phyloP scores from a whole-genome alignment of 495 filamentous ascomycete species.

The Lepidopterella palustris region DNA sequence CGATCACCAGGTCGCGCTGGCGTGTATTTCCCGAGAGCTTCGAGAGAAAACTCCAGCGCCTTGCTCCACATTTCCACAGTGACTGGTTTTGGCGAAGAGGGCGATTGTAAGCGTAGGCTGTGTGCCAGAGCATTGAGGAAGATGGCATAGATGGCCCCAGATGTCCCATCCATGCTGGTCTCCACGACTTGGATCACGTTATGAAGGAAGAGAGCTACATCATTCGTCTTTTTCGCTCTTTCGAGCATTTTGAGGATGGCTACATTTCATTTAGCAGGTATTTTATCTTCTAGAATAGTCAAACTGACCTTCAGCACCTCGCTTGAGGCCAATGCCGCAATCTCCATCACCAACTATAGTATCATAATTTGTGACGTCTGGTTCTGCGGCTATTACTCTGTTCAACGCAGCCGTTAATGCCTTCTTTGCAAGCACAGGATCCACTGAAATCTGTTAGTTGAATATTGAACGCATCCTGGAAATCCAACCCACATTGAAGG shows the following conservation, averaged over 20 bases:
- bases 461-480: too few species aligned
- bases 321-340: conserved; percentile 83
- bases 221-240: conserved; percentile 51
- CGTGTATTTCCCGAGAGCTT: conserved; percentile 73
- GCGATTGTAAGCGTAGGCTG: conserved; percentile 56
- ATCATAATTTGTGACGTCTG: conserved; percentile 81
- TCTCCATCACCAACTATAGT: conserved; percentile 94
- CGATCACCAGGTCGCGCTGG: conserved; percentile 84
- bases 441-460: too few species aligned
- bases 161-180: conserved; percentile 89
- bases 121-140: conserved; percentile 87
- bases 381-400: conserved; percentile 67
- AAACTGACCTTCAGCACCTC: conserved; percentile 71
- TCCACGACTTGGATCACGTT: conserved; percentile 82
- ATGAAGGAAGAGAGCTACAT: conserved; percentile 64
- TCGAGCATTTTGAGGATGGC: conserved; percentile 64
- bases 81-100: conserved; percentile 42
- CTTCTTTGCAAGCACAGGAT: conserved; percentile 50
- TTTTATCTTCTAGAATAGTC: neutral
- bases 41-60: conserved; percentile 63
- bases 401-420: conserved; percentile 62
- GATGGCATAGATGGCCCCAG: conserved; percentile 90
- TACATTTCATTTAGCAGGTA: conserved; percentile 27
- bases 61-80: conserved; percentile 61
- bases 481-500: conserved; percentile 55